Conservation (phyloP, 2,329 filamentous ascomycete genomes). For the Trichoderma guizhouense region DNA sequence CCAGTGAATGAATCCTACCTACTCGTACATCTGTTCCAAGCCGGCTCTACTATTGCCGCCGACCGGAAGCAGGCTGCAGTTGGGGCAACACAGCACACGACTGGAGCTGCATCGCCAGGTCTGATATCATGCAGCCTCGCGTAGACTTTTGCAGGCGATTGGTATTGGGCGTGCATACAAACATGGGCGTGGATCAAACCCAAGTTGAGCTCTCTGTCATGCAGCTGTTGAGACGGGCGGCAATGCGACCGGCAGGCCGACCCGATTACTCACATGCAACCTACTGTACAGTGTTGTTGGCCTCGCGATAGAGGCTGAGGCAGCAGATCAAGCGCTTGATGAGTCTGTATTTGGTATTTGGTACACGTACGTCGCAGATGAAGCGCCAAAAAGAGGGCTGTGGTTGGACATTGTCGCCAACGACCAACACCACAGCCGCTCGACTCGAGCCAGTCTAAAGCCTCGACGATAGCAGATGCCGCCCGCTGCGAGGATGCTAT, state of each 20-base stretch:
- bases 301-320: neutral
- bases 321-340: neutral
- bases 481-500: neutral
- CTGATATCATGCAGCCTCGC: conserved; percentile 9
- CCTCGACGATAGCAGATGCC: neutral
- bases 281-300: neutral
- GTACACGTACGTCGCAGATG: neutral
- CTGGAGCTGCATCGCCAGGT: neutral
- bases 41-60: conserved; percentile 6
- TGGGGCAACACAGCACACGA: neutral
- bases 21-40: neutral
- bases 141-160: neutral
- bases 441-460: neutral
- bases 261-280: conserved; percentile 1
- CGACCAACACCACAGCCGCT: neutral
- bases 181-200: neutral
- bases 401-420: neutral
- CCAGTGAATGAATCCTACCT: neutral
- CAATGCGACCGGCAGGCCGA: conserved; percentile 15
- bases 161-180: neutral
- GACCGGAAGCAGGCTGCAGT: neutral
- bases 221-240: conserved; percentile 7
- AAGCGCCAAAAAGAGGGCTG: neutral
- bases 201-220: neutral
- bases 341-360: neutral